phyloP scores from a whole-genome alignment of 345 rosid species.

The Camelina hispida region DNA sequence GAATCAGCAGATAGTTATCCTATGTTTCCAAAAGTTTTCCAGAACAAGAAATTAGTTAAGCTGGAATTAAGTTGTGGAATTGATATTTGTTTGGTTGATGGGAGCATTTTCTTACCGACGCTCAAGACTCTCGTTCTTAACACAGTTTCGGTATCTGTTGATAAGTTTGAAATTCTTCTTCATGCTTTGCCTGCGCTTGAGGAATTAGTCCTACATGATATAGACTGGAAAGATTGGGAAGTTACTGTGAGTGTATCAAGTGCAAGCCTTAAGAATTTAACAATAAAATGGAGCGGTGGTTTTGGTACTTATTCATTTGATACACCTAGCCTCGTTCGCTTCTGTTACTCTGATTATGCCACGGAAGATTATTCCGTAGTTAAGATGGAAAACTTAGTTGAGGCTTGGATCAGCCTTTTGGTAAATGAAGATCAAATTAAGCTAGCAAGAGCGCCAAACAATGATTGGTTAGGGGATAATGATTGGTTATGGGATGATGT shows the following conservation, averaged over 20 bases:
- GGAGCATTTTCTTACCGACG: neutral
- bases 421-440: neutral
- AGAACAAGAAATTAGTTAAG: neutral
- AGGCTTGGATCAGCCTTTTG: neutral
- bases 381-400: neutral
- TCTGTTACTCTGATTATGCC: neutral
- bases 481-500: neutral
- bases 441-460: neutral
- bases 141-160: neutral
- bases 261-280: neutral
- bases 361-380: neutral
- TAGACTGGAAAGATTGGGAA: too few relatives aligned
- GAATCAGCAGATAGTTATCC: too few relatives aligned
- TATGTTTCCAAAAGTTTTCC: neutral
- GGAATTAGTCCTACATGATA: too few relatives aligned
- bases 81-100: neutral
- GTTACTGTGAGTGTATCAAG: too few relatives aligned
- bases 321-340: constrained; percentile 6
- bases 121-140: neutral
- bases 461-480: neutral
- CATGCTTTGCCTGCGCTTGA: constrained; percentile 27
- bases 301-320: constrained; percentile 19
- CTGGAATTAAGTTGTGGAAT: neutral
- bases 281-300: too few relatives aligned
- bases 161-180: neutral